Percentiles rank a stretch among this genome's conserved stretches.
These are phyloP conservation scores for Fusarium foetens DNA, from an alignment of 2,329 filamentous ascomycete species.

Conservation along the genomic window DNA sequence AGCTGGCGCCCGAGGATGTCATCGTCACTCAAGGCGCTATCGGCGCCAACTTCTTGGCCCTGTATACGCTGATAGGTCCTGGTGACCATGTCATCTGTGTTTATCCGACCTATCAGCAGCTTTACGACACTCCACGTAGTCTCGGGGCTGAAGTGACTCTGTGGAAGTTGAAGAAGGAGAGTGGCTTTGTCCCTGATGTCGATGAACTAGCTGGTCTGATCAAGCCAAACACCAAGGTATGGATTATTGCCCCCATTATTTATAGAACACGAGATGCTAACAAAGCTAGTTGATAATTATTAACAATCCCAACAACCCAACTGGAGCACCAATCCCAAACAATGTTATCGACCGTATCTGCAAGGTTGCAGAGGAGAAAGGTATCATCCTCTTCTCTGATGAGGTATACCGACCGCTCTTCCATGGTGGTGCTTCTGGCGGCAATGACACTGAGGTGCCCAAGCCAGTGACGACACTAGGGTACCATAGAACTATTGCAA, in stretches of 20 bases:
- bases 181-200: slow-evolving; percentile 74
- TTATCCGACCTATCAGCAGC: slow-evolving; percentile 87
- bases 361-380: slow-evolving; percentile 68
- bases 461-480: slow-evolving; percentile 74
- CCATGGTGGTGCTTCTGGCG: slow-evolving; percentile 66
- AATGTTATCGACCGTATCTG: slow-evolving; percentile 69
- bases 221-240: slow-evolving; percentile 74
- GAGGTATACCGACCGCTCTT: slow-evolving; percentile 89
- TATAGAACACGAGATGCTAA: accelerated
- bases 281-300: slow-evolving; percentile 56
- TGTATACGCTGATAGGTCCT: slow-evolving; percentile 76
- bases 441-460: slow-evolving; percentile 61
- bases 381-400: slow-evolving; percentile 76
- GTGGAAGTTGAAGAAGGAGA: slow-evolving; percentile 74
- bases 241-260: not conserved
- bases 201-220: slow-evolving; percentile 73
- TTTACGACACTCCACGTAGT: slow-evolving; percentile 78
- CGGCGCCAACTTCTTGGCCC: slow-evolving; percentile 78
- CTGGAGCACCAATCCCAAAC: slow-evolving; percentile 74
- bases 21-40: slow-evolving; percentile 85
- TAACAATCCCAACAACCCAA: slow-evolving; percentile 86
- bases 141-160: slow-evolving; percentile 81
- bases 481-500: slow-evolving; percentile 76
- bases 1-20: slow-evolving; percentile 67
- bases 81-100: slow-evolving; percentile 88